Percentiles rank a stretch among this genome's conserved stretches.
These are phyloP conservation scores for Dactylellina cionopaga DNA, from an alignment of 2,329 filamentous ascomycete genomes.

Conservation along the genomic window DNA sequence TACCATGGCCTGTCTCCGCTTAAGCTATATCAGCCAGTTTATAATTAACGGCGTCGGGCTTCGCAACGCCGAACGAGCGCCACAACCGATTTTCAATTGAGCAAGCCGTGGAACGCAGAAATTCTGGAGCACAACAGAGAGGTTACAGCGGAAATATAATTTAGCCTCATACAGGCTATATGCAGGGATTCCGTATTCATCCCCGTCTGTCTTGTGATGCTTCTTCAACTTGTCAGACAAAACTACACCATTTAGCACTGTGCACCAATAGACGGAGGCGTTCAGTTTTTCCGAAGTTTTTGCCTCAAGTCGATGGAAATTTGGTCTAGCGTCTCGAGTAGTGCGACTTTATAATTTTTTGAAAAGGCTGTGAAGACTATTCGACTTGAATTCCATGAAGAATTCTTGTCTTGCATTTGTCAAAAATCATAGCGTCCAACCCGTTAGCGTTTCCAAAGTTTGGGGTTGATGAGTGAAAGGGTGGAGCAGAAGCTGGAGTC, in stretches of 20 bases:
- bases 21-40: conserved; percentile 34
- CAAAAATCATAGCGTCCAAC: neutral
- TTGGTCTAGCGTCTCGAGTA: neutral
- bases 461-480: neutral
- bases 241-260: neutral
- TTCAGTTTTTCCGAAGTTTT: conserved; percentile 30
- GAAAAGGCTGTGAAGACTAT: neutral
- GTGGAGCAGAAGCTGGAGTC: conserved; percentile 22
- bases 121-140: conserved; percentile 4
- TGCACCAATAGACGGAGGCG: neutral
- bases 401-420: no score
- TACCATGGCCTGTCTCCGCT: conserved; percentile 26
- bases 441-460: neutral
- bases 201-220: conserved; percentile 29
- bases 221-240: neutral
- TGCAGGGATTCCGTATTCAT: conserved; percentile 30
- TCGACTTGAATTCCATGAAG: neutral
- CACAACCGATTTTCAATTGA: conserved; percentile 35
- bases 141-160: conserved; percentile 23
- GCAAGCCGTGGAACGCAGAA: no score
- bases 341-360: neutral
- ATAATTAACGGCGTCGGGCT: conserved; percentile 8
- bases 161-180: conserved; percentile 47
- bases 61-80: conserved; percentile 41
- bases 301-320: neutral